Base-by-base conservation (phyloP, 495 filamentous ascomycete species). In the Talaromyces trachyspermus region DNA sequence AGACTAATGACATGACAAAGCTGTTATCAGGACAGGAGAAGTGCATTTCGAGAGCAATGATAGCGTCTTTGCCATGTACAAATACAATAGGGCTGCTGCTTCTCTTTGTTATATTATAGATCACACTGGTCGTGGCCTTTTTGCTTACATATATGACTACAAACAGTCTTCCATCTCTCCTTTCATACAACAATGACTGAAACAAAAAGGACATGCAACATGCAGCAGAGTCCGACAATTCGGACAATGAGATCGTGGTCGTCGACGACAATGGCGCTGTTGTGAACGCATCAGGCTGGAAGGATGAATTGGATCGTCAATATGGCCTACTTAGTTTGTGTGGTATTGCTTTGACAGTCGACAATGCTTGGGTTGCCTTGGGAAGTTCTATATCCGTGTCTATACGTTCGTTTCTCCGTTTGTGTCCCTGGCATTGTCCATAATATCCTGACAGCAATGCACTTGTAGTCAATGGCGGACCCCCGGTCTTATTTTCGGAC, bases 311-410 rank as follows among this genome's bases (percentile, higher is more conserved):
- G 10, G 57, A 70, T 29, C 54, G 72, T 19, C 61, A 73, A 4
- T 74, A 68, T 47, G 62, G 68, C 17, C 53, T 75, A 1, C 40
- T 69, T 35, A 66, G 62, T 29, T 66, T 75, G 30, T 70, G 65
- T 43, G 54, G 61, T 2, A 49, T 72, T 15, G 69, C 64, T 0
- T 53, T 76, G 5, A 63, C 57, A 15, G 65, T 65, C 7, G 70
- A 64, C 22, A 73, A 72, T 58, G 58, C 65, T 8, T 76, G 72
- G 72, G 61, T 64, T 8, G 68, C 70, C 2, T 48, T 79, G 29
- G 75, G 75, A n/a, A 71, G 70, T 7, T 70, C 73, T 5, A 70
- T 79, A 27, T 69, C 66, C 3, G 66, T 77, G 23, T 73, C 75
- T 9, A 76, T 77, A 36, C 62, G 72, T 76, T 65, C 59, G 70